Evolutionary conservation across 2,329 filamentous ascomycete genomes (phyloP).

Genomic region (Mycosphaerella sp.): DNA sequence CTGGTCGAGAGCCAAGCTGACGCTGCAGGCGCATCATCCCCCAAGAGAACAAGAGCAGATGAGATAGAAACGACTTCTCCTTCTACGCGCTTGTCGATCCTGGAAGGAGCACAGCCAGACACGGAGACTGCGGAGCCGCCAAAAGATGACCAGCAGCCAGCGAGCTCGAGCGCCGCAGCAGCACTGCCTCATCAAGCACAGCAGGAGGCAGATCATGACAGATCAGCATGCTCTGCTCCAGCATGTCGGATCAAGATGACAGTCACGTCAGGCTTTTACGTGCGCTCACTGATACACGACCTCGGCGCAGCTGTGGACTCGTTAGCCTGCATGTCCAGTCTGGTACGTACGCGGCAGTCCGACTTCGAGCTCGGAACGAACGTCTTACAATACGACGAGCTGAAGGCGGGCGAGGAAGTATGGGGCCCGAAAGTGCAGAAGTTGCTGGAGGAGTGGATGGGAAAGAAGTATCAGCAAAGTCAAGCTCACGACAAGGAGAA

Average conservation of each 20-base stretch:
- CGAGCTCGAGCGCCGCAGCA: slow-evolving; percentile 29
- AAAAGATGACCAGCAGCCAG: slow-evolving; percentile 9
- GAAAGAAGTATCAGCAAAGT: neutral
- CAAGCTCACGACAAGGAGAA: neutral
- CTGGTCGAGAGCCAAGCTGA: slow-evolving; percentile 14
- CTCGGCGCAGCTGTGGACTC: slow-evolving; percentile 76
- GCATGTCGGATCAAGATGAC: slow-evolving; percentile 83
- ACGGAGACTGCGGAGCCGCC: slow-evolving; percentile 13
- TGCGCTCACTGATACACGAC: slow-evolving; percentile 88
- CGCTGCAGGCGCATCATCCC: slow-evolving; percentile 4
- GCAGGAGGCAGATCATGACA: neutral
- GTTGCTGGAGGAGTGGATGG: slow-evolving; percentile 44
- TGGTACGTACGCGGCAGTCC: slow-evolving; percentile 74
- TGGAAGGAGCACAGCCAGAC: slow-evolving; percentile 5
- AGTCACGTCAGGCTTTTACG: slow-evolving; percentile 93
- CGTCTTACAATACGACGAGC: slow-evolving; percentile 71
- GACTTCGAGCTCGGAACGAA: slow-evolving; percentile 70
- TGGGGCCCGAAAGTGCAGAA: slow-evolving; percentile 69
- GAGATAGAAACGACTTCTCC: slow-evolving; percentile 4
- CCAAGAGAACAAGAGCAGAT: slow-evolving; percentile 37
- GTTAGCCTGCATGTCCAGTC: slow-evolving; percentile 76
- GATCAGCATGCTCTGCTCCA: slow-evolving; percentile 46
- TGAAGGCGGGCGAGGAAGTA: slow-evolving; percentile 67
- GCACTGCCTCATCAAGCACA: neutral
- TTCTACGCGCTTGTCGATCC: slow-evolving; percentile 5